These are phyloP conservation scores for Groenewaldozyma auringiensis DNA, from an alignment of 1,139 yeast species.

Conservation along the genomic window DNA sequence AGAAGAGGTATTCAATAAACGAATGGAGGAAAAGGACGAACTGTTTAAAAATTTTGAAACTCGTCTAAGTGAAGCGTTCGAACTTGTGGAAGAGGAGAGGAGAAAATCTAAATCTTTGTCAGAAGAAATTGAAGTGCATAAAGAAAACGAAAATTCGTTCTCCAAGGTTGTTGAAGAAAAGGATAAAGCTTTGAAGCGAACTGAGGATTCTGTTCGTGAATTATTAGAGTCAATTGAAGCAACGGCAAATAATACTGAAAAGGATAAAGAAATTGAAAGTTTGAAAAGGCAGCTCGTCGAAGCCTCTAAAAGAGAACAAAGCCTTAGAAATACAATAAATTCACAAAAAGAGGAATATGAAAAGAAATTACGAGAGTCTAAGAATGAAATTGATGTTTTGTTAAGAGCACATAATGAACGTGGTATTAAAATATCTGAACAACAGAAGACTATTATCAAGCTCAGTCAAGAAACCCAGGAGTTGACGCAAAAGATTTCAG, in stretches of 20 bases:
- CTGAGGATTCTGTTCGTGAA: background rate
- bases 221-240: background rate
- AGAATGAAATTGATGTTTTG: background rate
- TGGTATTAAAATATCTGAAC: background rate
- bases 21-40: slow-evolving; percentile 5
- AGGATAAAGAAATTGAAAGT: background rate
- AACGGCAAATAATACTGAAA: background rate
- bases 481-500: too few relatives aligned
- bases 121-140: background rate
- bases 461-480: background rate
- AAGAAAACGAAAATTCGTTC: background rate
- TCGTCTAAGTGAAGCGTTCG: background rate
- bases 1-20: background rate
- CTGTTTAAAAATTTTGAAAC: background rate
- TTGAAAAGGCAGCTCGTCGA: background rate
- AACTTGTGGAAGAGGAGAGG: background rate
- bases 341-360: background rate
- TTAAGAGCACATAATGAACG: background rate
- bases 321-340: background rate
- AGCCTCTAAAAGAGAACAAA: background rate
- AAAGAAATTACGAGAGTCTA: background rate
- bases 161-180: background rate
- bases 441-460: background rate
- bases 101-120: background rate
- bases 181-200: background rate